phyloP scores from a whole-genome alignment of 345 rosid genomes.

The Hibiscus trionum region DNA sequence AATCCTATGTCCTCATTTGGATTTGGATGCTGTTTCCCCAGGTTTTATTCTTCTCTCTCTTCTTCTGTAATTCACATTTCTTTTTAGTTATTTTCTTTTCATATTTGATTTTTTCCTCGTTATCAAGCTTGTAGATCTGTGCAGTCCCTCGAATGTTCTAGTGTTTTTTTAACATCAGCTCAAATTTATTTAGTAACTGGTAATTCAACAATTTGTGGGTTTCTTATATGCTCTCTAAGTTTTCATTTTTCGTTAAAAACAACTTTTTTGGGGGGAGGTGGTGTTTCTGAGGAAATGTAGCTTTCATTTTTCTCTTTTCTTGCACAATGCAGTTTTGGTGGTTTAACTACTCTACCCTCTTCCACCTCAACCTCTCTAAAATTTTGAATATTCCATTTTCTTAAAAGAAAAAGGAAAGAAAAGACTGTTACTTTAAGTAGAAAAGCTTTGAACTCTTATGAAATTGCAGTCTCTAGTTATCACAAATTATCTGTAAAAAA shows the following conservation, averaged over 20 bases:
- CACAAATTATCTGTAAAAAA: background rate
- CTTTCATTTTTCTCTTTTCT: slow-evolving; percentile 1
- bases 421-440: background rate
- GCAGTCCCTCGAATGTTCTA: background rate
- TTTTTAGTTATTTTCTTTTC: background rate
- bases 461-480: background rate
- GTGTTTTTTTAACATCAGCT: background rate
- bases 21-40: slow-evolving; percentile 5
- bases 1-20: background rate
- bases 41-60: background rate
- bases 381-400: slow-evolving; percentile 2
- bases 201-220: background rate
- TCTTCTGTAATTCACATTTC: background rate
- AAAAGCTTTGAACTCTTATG: background rate
- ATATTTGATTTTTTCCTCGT: background rate
- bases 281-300: background rate
- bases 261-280: background rate
- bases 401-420: background rate
- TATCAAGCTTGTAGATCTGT: slow-evolving; percentile 18
- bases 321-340: slow-evolving; percentile 10
- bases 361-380: background rate
- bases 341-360: slow-evolving; percentile 19
- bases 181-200: background rate
- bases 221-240: background rate
- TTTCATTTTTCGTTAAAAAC: background rate